These are phyloP conservation scores for Tilletia caries DNA, from an alignment of 1,284 basidiomycete genomes.

Conservation along the genomic window DNA sequence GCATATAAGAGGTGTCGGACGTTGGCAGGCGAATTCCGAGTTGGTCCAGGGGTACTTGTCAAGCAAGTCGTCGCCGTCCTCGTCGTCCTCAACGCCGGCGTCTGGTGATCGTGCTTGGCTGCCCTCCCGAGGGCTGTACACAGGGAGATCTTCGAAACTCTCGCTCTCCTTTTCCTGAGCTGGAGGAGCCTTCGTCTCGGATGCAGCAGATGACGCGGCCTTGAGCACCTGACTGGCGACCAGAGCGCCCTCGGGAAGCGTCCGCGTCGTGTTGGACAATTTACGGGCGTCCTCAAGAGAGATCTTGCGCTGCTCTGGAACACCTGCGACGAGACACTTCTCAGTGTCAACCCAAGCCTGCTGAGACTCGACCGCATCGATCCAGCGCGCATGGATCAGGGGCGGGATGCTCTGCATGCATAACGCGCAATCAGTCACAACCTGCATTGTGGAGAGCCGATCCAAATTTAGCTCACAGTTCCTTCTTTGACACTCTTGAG, in stretches of 20 bases:
- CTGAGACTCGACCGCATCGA: background rate
- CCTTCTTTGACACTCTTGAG: background rate
- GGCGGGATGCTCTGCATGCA: background rate
- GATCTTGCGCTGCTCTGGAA: background rate
- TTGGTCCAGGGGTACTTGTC: constrained; percentile 24
- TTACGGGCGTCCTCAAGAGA: background rate
- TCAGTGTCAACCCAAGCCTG: background rate
- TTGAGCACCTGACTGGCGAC: too few relatives aligned
- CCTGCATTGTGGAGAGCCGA: too few relatives aligned
- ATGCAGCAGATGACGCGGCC: too few relatives aligned
- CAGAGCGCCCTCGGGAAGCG: too few relatives aligned
- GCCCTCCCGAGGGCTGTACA: background rate
- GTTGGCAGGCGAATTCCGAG: constrained; percentile 32
- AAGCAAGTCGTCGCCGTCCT: background rate
- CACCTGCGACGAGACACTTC: background rate
- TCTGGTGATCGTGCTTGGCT: background rate
- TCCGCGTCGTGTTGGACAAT: background rate
- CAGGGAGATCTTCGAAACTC: background rate
- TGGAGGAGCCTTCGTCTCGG: too few relatives aligned
- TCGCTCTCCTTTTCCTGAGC: too few relatives aligned
- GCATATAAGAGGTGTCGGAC: constrained; percentile 38
- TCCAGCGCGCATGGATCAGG: background rate
- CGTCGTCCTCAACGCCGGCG: background rate
- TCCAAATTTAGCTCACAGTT: too few relatives aligned
- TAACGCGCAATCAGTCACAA: background rate